Percentiles rank a stretch among this genome's conserved stretches.
Evolutionary conservation across 2,329 filamentous ascomycete species (phyloP).

Genomic region (Sporothrix phasma): DNA sequence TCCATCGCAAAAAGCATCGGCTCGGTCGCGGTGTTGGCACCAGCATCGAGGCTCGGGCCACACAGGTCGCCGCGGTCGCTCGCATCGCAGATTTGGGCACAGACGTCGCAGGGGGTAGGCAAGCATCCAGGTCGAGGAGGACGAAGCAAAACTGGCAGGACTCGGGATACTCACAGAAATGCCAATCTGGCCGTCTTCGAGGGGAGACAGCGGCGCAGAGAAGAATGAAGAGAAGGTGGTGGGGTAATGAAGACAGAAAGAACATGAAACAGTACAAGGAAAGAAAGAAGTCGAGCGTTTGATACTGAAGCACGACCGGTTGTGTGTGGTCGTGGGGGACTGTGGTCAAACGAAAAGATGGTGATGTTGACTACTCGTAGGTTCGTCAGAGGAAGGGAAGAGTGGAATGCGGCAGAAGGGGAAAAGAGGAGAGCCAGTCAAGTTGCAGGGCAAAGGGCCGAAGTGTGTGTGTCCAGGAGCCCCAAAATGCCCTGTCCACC

Average conservation of each 20-base stretch:
- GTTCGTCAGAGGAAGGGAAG: not conserved
- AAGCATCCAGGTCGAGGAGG: not conserved
- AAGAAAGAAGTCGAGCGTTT: not conserved
- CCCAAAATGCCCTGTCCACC: not conserved
- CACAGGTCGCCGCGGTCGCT: not conserved
- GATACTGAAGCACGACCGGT: conserved; percentile 13
- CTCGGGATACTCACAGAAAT: conserved; percentile 11
- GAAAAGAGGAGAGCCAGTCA: not conserved
- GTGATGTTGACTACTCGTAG: conserved; percentile 4
- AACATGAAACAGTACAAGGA: conserved; percentile 2
- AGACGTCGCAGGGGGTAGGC: not conserved
- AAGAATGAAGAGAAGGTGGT: not conserved
- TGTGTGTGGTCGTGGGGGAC: conserved; percentile 5
- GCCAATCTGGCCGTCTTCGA: conserved; percentile 6
- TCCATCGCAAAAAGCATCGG: not conserved
- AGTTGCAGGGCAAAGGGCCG: not conserved
- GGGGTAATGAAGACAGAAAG: not conserved
- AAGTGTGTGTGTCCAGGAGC: not conserved
- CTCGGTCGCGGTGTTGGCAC: not conserved
- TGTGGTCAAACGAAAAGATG: not conserved
- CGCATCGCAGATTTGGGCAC: not conserved
- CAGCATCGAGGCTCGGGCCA: not conserved
- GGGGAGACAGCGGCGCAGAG: not conserved
- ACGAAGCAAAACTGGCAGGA: not conserved
- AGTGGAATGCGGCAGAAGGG: not conserved